Evolutionary conservation across 192 early-diverging fungal species (phyloP).

Genomic region (Powellomyces hirtus): DNA sequence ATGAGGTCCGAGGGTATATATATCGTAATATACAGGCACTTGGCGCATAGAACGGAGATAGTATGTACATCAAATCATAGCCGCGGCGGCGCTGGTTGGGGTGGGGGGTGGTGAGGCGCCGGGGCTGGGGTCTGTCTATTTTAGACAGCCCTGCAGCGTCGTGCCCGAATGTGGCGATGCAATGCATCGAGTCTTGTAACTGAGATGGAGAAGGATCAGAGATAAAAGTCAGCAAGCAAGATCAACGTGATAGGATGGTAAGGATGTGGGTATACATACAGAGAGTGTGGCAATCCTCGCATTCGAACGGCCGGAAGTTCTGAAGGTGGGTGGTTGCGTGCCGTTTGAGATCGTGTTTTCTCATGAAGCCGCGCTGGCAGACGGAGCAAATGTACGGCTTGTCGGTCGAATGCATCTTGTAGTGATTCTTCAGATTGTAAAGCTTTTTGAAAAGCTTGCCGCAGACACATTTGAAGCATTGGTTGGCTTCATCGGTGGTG

Average conservation of each 20-base stretch:
- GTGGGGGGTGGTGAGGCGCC: background rate
- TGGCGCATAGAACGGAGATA: background rate
- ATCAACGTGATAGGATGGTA: background rate
- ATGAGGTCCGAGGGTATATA: too few relatives aligned
- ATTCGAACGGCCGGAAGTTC: constrained; percentile 15
- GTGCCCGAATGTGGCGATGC: constrained; percentile 12
- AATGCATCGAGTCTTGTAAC: constrained; percentile 28
- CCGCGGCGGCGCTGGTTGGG: background rate
- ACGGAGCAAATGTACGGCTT: constrained; percentile 28
- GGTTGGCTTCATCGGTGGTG: background rate
- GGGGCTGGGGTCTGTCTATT: background rate
- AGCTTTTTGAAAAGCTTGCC: constrained; percentile 33
- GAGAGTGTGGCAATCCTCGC: constrained; percentile 19
- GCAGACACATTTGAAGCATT: constrained; percentile 29
- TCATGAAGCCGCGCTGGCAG: constrained; percentile 33
- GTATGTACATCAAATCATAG: constrained; percentile 2
- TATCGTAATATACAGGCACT: too few relatives aligned
- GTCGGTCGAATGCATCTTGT: constrained; percentile 16
- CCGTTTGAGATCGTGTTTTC: constrained; percentile 45
- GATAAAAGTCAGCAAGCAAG: background rate
- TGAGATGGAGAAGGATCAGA: background rate
- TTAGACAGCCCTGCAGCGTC: constrained; percentile 14
- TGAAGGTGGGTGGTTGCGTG: constrained; percentile 37
- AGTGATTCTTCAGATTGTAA: constrained; percentile 30
- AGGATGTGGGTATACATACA: constrained; percentile 1